phyloP scores from a whole-genome alignment of 441 rosid species.

The Euphorbia corollata region DNA sequence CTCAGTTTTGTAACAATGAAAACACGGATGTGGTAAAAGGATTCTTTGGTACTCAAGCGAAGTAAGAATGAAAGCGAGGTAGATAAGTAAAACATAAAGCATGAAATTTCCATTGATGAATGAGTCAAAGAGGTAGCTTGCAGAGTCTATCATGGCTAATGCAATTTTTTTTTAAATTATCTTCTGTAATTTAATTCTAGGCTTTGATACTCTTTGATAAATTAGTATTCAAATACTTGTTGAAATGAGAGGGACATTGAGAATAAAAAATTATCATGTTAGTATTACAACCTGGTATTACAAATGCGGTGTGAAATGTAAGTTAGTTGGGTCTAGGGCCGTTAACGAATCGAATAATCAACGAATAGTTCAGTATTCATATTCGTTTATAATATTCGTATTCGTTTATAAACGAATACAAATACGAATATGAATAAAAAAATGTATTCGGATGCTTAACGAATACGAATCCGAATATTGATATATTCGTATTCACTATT shows the following conservation, averaged over 20 bases:
- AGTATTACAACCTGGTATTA: neutral
- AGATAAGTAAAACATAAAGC: constrained; percentile 27
- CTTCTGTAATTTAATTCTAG: neutral
- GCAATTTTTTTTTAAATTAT: too few species aligned
- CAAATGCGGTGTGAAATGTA: neutral
- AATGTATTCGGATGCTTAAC: too few species aligned
- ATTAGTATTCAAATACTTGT: neutral
- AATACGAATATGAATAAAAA: too few species aligned
- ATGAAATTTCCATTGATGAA: constrained; percentile 26
- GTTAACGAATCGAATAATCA: too few species aligned
- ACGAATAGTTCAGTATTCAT: too few species aligned
- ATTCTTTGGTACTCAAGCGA: constrained; percentile 23
- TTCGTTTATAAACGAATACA: too few species aligned
- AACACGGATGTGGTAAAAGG: constrained; percentile 32
- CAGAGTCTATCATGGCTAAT: neutral
- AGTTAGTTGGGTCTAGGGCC: too few species aligned
- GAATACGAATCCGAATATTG: too few species aligned
- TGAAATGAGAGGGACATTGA: constrained; percentile 6
- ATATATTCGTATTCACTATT: too few species aligned
- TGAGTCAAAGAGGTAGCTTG: constrained; percentile 23
- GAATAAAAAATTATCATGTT: neutral
- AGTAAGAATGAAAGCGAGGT: constrained; percentile 33
- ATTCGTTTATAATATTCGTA: too few species aligned
- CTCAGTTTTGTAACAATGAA: constrained; percentile 32
- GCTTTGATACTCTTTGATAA: neutral